These are phyloP conservation scores for Lippia alba DNA, from an alignment of 305 asterid species.

Conservation along the genomic window DNA sequence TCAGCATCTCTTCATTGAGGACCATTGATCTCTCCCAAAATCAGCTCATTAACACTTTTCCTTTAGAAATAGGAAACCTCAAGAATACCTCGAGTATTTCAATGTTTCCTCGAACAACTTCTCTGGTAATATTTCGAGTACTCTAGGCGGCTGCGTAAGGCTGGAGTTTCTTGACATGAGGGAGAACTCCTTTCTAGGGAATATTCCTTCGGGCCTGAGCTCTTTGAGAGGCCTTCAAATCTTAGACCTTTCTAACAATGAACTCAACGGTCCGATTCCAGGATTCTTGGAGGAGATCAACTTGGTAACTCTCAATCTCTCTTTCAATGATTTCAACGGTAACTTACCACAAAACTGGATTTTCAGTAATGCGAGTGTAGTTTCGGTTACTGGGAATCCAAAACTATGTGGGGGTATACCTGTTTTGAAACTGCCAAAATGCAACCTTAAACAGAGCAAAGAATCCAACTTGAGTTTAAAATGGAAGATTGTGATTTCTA, in stretches of 20 bases:
- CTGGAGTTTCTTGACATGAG: conserved; percentile 29
- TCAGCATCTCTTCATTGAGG: conserved; percentile 30
- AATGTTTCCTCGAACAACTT: conserved; percentile 37
- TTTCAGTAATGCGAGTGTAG: conserved; percentile 31
- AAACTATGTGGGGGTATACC: conserved; percentile 44
- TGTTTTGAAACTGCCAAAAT: conserved; percentile 30
- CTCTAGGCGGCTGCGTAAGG: conserved; percentile 34
- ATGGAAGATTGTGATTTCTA: conserved; percentile 15
- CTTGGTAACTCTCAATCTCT: conserved; percentile 34
- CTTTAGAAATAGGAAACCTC: conserved; percentile 32
- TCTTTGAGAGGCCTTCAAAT: conserved; percentile 33
- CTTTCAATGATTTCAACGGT: conserved; percentile 42
- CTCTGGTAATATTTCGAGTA: conserved; percentile 34
- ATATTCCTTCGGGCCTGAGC: conserved; percentile 29
- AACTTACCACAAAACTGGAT: conserved; percentile 26
- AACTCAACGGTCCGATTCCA: conserved; percentile 38
- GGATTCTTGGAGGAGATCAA: conserved; percentile 23
- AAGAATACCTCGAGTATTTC: conserved; percentile 27
- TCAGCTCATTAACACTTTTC: conserved; percentile 32
- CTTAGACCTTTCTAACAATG: conserved; percentile 36
- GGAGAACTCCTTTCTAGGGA: conserved; percentile 34
- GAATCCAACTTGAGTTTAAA: background rate
- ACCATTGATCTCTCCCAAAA: conserved; percentile 32
- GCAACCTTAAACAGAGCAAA: conserved; percentile 12
- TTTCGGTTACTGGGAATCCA: conserved; percentile 33